Evolutionary conservation across 192 early-diverging fungal genomes (phyloP), one percentile per base, ranked within the genome.

Genomic region (Backusella westeae): DNA sequence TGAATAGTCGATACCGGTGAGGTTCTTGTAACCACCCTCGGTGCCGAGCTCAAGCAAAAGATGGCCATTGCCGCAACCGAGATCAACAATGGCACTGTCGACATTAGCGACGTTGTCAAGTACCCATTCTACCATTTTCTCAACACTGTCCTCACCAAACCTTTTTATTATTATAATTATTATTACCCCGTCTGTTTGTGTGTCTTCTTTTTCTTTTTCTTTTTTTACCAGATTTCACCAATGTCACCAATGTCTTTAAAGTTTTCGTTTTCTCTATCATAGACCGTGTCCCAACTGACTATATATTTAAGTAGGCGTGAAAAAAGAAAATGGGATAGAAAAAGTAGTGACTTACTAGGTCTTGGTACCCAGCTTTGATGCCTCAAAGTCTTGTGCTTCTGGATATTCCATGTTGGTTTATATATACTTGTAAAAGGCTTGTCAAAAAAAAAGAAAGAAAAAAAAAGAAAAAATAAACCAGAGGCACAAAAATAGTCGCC

Each of bases 11-110:
- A 95, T 91, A 23, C 96, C 96, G 0, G 85, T 79, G 29, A 98
- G 82, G 65, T 93, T 82, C 15, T 85, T 91, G 73, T 87, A 97
- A 1, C 46, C 19, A 6, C 90, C 93, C 26, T 91, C 83, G 4
- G 86, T 86, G 1, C 89, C 88, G 21, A 98, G 85, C 34, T 89
- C 91, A 34, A 96, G 79, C 9, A 98, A 86, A 38, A 98, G 78
- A 78, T 98, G 94, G 0, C 96, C 96, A 80, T 98, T 98, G 23
- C 96, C 96, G 75, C 95, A 97, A 1, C 96, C 96, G 14, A 98
- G 86, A 79, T 98, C 96, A 4, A 97, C 83, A 38, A 95, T 86
- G 34, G 76, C 73, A 32, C 78, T 78, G 5, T 78, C 75, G 14
- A 41, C 19, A 41, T 71, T 56, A 12, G 81, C 76, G n/a, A 79